A percentile compares a stretch with the other conserved stretches of the same genome.
These are phyloP conservation scores for Podospora pseudopauciseta DNA, from an alignment of 495 filamentous ascomycete genomes.

Conservation along the genomic window DNA sequence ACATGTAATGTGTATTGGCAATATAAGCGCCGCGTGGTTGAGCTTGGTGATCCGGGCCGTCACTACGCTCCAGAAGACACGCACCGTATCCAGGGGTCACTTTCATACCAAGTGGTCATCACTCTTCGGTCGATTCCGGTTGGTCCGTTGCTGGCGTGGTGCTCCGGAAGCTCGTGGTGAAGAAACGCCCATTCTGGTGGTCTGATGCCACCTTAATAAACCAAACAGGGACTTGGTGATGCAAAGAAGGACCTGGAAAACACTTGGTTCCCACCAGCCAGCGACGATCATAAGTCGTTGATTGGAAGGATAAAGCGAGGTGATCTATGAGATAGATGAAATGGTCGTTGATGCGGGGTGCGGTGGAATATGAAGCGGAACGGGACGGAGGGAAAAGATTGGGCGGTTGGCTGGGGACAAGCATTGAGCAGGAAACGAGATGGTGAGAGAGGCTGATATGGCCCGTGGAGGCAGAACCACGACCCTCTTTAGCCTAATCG, in stretches of 20 bases:
- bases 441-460: slow-evolving; percentile 15
- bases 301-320: slow-evolving; percentile 31
- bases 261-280: slow-evolving; percentile 13
- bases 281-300: slow-evolving; percentile 16
- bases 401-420: slow-evolving; percentile 18
- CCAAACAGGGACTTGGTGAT: slow-evolving; percentile 10
- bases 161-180: slow-evolving; percentile 3
- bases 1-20: slow-evolving; percentile 20
- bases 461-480: neutral
- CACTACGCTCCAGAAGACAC: neutral
- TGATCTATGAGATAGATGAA: slow-evolving; percentile 24
- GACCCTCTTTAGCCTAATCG: slow-evolving; percentile 16
- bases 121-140: slow-evolving; percentile 19
- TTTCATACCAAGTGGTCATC: slow-evolving; percentile 21
- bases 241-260: slow-evolving; percentile 19
- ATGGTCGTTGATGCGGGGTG: slow-evolving; percentile 16
- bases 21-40: slow-evolving; percentile 15
- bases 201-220: slow-evolving; percentile 20
- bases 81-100: neutral
- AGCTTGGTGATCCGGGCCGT: slow-evolving; percentile 2
- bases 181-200: slow-evolving; percentile 8
- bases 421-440: slow-evolving; percentile 25
- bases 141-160: slow-evolving; percentile 12
- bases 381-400: slow-evolving; percentile 18
- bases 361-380: slow-evolving; percentile 23